Evolutionary conservation across 495 filamentous ascomycete genomes (phyloP).

Genomic region (Talaromyces nanjingensis): DNA sequence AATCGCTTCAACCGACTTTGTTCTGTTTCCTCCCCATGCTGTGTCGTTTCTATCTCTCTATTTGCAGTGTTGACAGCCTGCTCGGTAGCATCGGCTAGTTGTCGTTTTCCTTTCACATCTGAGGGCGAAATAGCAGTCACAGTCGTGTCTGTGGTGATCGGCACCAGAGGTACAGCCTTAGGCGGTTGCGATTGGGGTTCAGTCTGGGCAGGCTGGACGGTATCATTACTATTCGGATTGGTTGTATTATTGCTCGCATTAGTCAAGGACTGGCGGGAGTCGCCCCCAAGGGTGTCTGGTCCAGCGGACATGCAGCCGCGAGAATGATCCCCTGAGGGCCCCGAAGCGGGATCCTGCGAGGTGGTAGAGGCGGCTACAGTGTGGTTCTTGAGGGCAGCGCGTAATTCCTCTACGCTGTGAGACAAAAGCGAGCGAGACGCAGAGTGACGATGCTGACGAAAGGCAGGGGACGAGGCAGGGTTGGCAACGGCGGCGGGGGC

Average conservation of each 20-base stretch:
- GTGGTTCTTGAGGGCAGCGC: slow-evolving; percentile 37
- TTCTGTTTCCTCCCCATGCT: slow-evolving; percentile 41
- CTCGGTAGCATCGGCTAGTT: slow-evolving; percentile 23
- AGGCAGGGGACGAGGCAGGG: slow-evolving; percentile 12
- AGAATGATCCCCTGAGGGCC: slow-evolving; percentile 32
- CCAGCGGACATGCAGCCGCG: slow-evolving; percentile 31
- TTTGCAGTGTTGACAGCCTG: slow-evolving; percentile 20
- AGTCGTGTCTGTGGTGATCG: slow-evolving; percentile 13
- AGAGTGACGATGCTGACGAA: slow-evolving; percentile 14
- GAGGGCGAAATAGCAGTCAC: slow-evolving; percentile 20
- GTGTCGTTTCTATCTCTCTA: slow-evolving; percentile 25
- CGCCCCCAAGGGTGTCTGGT: slow-evolving; percentile 25
- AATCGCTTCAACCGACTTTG: slow-evolving; percentile 41
- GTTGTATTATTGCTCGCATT: background rate
- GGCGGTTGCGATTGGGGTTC: slow-evolving; percentile 13
- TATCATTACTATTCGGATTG: background rate
- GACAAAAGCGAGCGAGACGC: slow-evolving; percentile 25
- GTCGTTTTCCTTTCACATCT: slow-evolving; percentile 4
- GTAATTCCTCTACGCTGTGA: slow-evolving; percentile 37
- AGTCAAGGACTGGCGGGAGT: slow-evolving; percentile 6
- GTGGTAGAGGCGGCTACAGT: slow-evolving; percentile 24
- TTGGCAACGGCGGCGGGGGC: slow-evolving; percentile 5
- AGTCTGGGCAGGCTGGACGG: slow-evolving; percentile 13
- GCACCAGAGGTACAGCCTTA: slow-evolving; percentile 9
- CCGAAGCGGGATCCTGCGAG: slow-evolving; percentile 23